These are phyloP conservation scores for Tetrahymena thermophila DNA, from an alignment of 73 alveolate species.

Conservation along the genomic window DNA sequence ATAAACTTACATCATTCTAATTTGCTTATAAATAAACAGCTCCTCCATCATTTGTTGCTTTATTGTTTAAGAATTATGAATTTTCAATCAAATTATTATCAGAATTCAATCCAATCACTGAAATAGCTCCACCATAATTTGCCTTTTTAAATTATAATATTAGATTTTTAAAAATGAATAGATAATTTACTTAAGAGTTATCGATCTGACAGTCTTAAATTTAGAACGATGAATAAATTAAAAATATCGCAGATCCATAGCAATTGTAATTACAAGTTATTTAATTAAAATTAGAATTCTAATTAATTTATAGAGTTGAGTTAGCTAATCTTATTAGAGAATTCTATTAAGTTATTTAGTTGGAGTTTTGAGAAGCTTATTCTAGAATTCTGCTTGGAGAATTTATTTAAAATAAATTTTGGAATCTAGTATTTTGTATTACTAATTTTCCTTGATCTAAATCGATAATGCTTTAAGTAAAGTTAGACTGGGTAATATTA, in stretches of 20 bases:
- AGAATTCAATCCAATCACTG: neutral
- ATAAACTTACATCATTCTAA: neutral
- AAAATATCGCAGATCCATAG: neutral
- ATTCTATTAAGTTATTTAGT: too few relatives aligned
- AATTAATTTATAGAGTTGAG: neutral
- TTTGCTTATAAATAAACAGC: neutral
- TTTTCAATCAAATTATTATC: too few relatives aligned
- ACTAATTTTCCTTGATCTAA: neutral
- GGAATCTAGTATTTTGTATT: neutral
- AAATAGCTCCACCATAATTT: neutral
- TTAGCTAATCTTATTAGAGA: neutral
- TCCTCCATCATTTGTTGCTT: neutral
- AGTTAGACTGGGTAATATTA: too few relatives aligned
- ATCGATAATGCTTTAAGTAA: neutral
- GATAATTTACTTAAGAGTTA: neutral
- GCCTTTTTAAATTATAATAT: neutral
- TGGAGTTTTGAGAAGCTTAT: neutral
- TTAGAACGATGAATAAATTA: neutral
- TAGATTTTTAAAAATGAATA: too few relatives aligned
- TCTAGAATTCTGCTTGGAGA: neutral
- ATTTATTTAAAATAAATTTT: too few relatives aligned
- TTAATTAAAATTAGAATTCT: neutral
- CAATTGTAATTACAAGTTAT: neutral
- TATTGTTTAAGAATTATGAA: neutral
- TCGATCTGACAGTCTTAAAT: neutral